Evolutionary conservation across 106 monocot species (phyloP), one percentile per base, ranked within the genome.

Genomic region (Acorus calamus): DNA sequence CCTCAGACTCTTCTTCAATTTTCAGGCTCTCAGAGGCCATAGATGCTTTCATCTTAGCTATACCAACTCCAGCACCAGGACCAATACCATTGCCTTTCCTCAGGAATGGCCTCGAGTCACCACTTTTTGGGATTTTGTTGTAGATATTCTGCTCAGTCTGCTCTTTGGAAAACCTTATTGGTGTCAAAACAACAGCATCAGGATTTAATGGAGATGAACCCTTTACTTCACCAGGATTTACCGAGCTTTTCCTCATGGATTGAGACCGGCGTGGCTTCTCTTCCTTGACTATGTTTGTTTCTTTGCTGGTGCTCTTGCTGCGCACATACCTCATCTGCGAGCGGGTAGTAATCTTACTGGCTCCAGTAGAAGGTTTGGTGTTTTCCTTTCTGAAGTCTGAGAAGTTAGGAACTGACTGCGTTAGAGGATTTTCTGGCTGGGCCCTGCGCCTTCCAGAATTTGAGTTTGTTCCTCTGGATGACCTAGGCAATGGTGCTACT

Each of bases 371-470:
- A 52, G 86, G 77, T 53, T 67, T 89, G 44, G 79, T 79, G 56
- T 81, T 89, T 76, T 94, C 89, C 48, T 89, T 86, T 63, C 84
- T 70, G 4, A 89, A 74, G 53, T 94, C 79, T 5, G 79, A 77
- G 70, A 89, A 84, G 61, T 82, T 78, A 0, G 90, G 87, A 52
- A 82, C 82, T 14, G 87, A 90, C 46, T 90, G 86, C 8, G 80
- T 80, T 57, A 80, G 76, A 74, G 84, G 44, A 69, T 80, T 90
- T 66, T 87, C 86, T 42, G 74, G 4, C 75, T 70, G 79, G 8
- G 13, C 63, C 67, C 65, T 69, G 28, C 66, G 80, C 11, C 60
- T 75, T 59, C 61, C 55, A n/a, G 77, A 76, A 62, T 56, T 66
- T 62, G 93, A 76, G 60, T 67, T 76, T 47, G 71, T 28, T 43